A percentile compares a stretch with the other conserved stretches of the same genome.
These are phyloP conservation scores for Entonaema liquescens DNA, from an alignment of 495 filamentous ascomycete species.

Conservation along the genomic window DNA sequence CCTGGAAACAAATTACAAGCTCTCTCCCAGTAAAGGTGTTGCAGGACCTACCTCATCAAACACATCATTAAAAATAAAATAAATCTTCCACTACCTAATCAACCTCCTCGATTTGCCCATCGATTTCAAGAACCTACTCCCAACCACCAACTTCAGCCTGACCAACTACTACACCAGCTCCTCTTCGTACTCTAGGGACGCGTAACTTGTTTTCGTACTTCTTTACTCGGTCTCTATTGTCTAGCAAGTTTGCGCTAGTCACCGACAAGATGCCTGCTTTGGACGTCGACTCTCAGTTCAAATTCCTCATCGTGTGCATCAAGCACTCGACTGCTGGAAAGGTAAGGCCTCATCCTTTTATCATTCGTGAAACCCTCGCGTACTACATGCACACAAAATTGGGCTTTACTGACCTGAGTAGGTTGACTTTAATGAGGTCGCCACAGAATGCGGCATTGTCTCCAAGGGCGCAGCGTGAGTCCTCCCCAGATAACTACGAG, in stretches of 20 bases:
- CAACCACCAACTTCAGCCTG: not conserved
- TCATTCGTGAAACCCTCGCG: not conserved
- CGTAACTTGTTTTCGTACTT: not conserved
- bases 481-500: not conserved
- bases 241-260: not conserved
- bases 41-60: not conserved
- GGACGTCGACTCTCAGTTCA: slow-evolving; percentile 64
- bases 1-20: not conserved
- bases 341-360: slow-evolving; percentile 51
- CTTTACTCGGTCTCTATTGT: not conserved
- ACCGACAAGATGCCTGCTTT: slow-evolving; percentile 56
- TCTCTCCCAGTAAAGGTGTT: not conserved
- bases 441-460: slow-evolving; percentile 68
- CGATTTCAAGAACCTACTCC: not conserved
- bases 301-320: slow-evolving; percentile 72
- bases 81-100: not conserved
- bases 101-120: not conserved
- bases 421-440: slow-evolving; percentile 70
- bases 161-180: not conserved
- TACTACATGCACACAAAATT: too few species aligned
- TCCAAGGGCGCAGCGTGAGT: slow-evolving; percentile 74
- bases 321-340: slow-evolving; percentile 64
- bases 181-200: not conserved
- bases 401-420: slow-evolving; percentile 43
- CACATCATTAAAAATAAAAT: not conserved